Percentiles rank a stretch among this genome's conserved stretches.
Conservation (phyloP, 306 rosid species). For the Sophora flavescens region DNA sequence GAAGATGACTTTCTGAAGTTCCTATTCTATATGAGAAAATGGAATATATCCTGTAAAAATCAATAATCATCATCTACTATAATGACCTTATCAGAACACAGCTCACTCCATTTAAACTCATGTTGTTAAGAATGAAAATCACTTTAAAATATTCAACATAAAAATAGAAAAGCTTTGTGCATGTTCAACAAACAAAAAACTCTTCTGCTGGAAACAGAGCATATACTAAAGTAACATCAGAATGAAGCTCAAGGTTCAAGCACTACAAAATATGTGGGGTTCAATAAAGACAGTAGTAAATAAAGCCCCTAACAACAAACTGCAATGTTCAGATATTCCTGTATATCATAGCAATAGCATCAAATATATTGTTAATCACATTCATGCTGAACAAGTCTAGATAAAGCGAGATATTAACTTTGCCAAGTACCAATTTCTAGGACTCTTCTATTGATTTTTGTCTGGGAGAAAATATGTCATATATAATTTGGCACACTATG, state of each 20-base stretch:
- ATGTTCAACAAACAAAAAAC: neutral
- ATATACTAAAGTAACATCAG: slow-evolving; percentile 28
- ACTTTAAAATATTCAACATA: neutral
- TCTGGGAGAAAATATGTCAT: neutral
- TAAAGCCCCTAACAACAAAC: slow-evolving; percentile 31
- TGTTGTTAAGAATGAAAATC: neutral
- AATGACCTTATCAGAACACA: slow-evolving; percentile 18
- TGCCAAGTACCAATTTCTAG: neutral
- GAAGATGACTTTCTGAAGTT: slow-evolving; percentile 31
- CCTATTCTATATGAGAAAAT: slow-evolving; percentile 29
- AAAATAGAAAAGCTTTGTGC: slow-evolving; percentile 4
- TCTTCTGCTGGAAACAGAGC: neutral
- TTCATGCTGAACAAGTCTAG: slow-evolving; percentile 6
- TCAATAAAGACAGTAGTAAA: neutral
- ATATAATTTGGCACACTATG: slow-evolving; percentile 14
- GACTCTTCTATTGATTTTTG: neutral
- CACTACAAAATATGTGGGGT: neutral
- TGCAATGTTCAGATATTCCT: slow-evolving; percentile 28
- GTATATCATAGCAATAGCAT: slow-evolving; percentile 26
- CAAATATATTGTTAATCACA: slow-evolving; percentile 22
- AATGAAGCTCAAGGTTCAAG: slow-evolving; percentile 37
- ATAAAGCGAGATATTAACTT: slow-evolving; percentile 26
- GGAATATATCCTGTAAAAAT: slow-evolving; percentile 19
- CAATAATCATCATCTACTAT: slow-evolving; percentile 11
- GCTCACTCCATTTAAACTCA: slow-evolving; percentile 1